phyloP scores from a whole-genome alignment of 1,284 basidiomycete species.

The Cutaneotrichosporon sp. region DNA sequence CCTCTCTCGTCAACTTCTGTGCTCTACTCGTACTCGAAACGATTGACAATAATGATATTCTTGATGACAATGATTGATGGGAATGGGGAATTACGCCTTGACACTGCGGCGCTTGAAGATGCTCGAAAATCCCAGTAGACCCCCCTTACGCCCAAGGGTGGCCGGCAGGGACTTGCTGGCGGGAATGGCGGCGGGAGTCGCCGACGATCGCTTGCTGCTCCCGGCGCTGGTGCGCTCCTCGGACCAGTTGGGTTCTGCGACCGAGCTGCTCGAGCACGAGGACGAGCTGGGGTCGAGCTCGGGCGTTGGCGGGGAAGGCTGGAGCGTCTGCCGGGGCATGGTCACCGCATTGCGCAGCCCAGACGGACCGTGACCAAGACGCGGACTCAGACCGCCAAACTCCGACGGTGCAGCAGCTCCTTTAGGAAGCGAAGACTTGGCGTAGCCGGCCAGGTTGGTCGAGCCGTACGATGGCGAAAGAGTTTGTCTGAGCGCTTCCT shows the following conservation, averaged over 20 bases:
- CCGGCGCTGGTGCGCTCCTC: slow-evolving; percentile 8
- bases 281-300: slow-evolving; percentile 28
- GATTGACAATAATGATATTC: too few species aligned
- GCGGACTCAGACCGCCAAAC: not conserved
- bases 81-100: slow-evolving; percentile 3
- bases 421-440: not conserved
- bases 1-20: too few species aligned
- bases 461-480: not conserved
- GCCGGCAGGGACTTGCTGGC: not conserved
- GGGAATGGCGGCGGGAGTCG: not conserved
- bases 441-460: not conserved
- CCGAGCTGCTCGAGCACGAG: slow-evolving; percentile 21
- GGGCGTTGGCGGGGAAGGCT: slow-evolving; percentile 26
- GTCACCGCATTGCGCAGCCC: slow-evolving; percentile 10
- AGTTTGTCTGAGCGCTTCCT: not conserved
- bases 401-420: not conserved
- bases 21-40: too few species aligned
- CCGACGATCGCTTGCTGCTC: not conserved
- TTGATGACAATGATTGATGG: too few species aligned
- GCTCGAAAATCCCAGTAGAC: slow-evolving; percentile 6
- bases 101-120: slow-evolving; percentile 16
- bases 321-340: not conserved
- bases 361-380: slow-evolving; percentile 1
- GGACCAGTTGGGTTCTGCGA: slow-evolving; percentile 10
- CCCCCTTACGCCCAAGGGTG: not conserved